These are phyloP conservation scores for Graphilbum sp. DNA, from an alignment of 2,329 filamentous ascomycete species.

Conservation along the genomic window DNA sequence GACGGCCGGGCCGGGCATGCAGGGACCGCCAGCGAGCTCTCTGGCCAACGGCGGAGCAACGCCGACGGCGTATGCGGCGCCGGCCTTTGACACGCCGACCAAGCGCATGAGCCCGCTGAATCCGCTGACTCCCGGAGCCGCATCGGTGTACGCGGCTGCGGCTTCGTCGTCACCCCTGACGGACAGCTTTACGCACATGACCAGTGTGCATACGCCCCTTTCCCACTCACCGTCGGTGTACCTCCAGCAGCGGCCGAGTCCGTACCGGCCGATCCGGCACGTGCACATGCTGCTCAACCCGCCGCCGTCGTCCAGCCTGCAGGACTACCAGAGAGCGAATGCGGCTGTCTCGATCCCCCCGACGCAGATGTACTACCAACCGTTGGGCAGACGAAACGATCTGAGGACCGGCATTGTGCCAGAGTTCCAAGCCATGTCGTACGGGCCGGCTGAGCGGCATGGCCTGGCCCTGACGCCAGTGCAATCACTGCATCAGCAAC, in stretches of 20 bases:
- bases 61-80: conserved; percentile 8
- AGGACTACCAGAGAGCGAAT: conserved; percentile 51
- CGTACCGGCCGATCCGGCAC: conserved; percentile 78
- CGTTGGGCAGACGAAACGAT: conserved; percentile 52
- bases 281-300: conserved; percentile 87
- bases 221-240: conserved; percentile 79
- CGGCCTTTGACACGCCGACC: conserved; percentile 30
- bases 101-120: conserved; percentile 37
- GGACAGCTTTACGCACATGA: conserved; percentile 35
- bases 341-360: conserved; percentile 28
- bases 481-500: conserved; percentile 6
- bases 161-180: conserved; percentile 52
- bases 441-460: conserved; percentile 2
- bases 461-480: conserved; percentile 5
- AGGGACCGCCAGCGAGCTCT: not conserved
- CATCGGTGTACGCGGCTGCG: conserved; percentile 38
- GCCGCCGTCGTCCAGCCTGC: conserved; percentile 59
- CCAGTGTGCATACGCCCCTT: conserved; percentile 40
- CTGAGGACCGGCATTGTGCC: conserved; percentile 57
- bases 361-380: conserved; percentile 70
- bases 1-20: not conserved
- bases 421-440: conserved; percentile 25
- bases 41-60: conserved; percentile 3
- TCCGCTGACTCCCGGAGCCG: conserved; percentile 19
- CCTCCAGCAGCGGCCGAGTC: conserved; percentile 74